Percentiles rank a stretch among this genome's conserved stretches.
Evolutionary conservation across 768 basidiomycete species (phyloP).

Genomic region (Psilocybe azurescens): DNA sequence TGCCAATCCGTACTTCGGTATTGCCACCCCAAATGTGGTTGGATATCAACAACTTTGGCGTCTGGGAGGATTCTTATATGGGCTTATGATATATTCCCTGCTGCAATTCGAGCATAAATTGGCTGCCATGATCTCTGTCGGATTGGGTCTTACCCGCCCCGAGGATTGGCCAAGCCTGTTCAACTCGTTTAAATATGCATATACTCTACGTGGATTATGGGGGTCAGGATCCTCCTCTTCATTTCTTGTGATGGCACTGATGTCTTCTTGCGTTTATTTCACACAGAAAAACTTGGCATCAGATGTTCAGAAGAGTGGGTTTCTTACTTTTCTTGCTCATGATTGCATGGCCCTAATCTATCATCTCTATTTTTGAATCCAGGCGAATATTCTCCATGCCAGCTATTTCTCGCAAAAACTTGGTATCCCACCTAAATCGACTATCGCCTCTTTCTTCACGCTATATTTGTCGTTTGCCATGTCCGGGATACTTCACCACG

Average conservation of each 20-base stretch:
- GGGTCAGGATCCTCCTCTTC: slow-evolving; percentile 33
- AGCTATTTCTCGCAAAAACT: slow-evolving; percentile 31
- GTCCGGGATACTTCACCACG: slow-evolving; percentile 38
- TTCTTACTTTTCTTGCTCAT: background rate
- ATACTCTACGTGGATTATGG: slow-evolving; percentile 45
- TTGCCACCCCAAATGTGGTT: background rate
- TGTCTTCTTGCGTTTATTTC: slow-evolving; percentile 16
- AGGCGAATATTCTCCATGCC: slow-evolving; percentile 33
- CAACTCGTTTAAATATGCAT: slow-evolving; percentile 36
- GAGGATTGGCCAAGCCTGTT: slow-evolving; percentile 45
- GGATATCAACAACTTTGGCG: background rate
- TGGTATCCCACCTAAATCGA: slow-evolving; percentile 27
- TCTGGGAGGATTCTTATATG: background rate
- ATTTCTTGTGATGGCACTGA: background rate
- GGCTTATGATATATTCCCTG: background rate
- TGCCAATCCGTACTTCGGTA: slow-evolving; percentile 20
- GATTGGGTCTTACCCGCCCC: slow-evolving; percentile 32
- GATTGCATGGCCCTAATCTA: background rate
- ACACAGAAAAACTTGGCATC: slow-evolving; percentile 37
- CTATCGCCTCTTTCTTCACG: slow-evolving; percentile 31
- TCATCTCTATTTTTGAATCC: background rate
- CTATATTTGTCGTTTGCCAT: slow-evolving; percentile 40
- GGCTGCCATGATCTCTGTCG: slow-evolving; percentile 27
- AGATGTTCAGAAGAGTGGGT: slow-evolving; percentile 39
- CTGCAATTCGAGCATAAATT: slow-evolving; percentile 10